These are phyloP conservation scores for Wickerhamiella galacta DNA, from an alignment of 805 yeast species.

Conservation along the genomic window DNA sequence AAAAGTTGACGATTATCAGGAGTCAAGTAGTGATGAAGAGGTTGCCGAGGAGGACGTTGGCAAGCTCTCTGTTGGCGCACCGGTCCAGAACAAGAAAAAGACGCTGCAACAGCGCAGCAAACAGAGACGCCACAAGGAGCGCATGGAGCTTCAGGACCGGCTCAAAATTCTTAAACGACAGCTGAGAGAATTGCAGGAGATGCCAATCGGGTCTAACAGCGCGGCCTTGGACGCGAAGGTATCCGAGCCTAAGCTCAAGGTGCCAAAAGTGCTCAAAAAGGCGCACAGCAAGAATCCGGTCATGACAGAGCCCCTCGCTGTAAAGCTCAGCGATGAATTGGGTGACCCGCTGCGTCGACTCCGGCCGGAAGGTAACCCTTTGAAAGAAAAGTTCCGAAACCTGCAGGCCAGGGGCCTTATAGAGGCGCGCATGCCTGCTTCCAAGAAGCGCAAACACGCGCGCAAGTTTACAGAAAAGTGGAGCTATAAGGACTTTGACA, in stretches of 20 bases:
- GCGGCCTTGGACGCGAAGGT: constrained; percentile 9
- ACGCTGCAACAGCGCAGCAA: constrained; percentile 59
- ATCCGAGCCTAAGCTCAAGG: constrained; percentile 17
- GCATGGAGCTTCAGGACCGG: constrained; percentile 27
- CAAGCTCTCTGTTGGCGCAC: constrained; percentile 50
- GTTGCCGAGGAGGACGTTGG: constrained; percentile 17
- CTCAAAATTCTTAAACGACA: constrained; percentile 18
- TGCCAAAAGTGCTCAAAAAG: constrained; percentile 24
- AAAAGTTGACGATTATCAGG: constrained; percentile 21
- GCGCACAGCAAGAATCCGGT: constrained; percentile 32
- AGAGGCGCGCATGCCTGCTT: constrained; percentile 64
- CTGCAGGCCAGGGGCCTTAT: constrained; percentile 74
- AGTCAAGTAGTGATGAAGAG: constrained; percentile 13
- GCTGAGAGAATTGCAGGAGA: constrained; percentile 38
- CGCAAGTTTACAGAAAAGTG: constrained; percentile 79
- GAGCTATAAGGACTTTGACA: constrained; percentile 67
- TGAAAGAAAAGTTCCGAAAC: constrained; percentile 65
- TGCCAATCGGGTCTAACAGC: constrained; percentile 29
- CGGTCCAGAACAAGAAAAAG: constrained; percentile 52
- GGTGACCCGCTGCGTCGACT: constrained; percentile 68
- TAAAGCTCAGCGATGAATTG: constrained; percentile 78
- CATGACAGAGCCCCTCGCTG: constrained; percentile 37
- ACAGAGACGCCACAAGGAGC: constrained; percentile 39
- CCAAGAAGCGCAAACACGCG: constrained; percentile 47
- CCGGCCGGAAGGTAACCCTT: constrained; percentile 78